Evolutionary conservation across 2,329 filamentous ascomycete genomes (phyloP), one percentile per base, ranked within the genome.

Genomic region (Taxawa tesnikishii): DNA sequence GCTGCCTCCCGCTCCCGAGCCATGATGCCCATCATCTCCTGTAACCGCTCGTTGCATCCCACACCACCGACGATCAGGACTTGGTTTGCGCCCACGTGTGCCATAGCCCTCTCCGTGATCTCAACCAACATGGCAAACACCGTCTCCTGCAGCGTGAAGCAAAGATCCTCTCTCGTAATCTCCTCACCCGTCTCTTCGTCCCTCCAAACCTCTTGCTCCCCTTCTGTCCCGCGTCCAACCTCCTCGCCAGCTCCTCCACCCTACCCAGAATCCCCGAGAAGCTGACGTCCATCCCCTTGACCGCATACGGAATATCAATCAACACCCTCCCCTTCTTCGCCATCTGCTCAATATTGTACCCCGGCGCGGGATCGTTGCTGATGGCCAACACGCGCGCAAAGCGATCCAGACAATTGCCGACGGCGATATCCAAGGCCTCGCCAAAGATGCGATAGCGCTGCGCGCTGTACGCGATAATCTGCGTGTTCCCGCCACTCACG

Each of bases 11-110:
- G 67, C 55, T 94, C 87, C 27, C 66, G 67, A 11, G 87, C 88
- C 90, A 98, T 98, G 28, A 80, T 67, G 11, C 83, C 87, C 90
- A 98, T 98, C 90, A 98, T 98, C 48, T 93, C 75, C 63, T 98
- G 90, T 44, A 98, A 55, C 4, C 90, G 72, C 62, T 93, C 79
- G 54, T 98, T 98, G 55, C 83, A 94, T 3, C 90, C 90, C 2
- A 98, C 90, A 14, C 90, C 90, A 24, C 90, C 90, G 3, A 98
- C 90, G 34, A 98, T 85, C 28, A 98, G 65, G 5, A 98, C 90
- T 62, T 96, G 84, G 31, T 66, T 73, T 33, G 79, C 84, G 10
- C 87, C 88, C 8, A 96, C 90, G 54, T 98, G 90, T 8, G 90
- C 90, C 90, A 98, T 98, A 17, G 90, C 90, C 26, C 90, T 76